These are phyloP conservation scores for Thoreauomyces humboldtii DNA, from an alignment of 192 early-diverging fungal species.

Conservation along the genomic window DNA sequence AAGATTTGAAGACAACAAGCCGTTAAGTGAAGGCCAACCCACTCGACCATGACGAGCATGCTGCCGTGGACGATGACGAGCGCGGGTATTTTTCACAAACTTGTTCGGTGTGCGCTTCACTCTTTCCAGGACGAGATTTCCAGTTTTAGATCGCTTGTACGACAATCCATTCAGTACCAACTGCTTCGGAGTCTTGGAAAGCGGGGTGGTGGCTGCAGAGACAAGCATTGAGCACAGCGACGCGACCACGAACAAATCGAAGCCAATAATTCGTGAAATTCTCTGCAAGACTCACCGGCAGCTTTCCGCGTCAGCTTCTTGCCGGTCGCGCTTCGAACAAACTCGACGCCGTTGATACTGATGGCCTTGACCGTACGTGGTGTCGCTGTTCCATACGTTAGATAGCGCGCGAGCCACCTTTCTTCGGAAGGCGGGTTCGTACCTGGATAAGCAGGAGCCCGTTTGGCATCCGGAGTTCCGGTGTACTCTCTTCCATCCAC, in stretches of 20 bases:
- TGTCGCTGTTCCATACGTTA: not conserved
- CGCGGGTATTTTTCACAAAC: not conserved
- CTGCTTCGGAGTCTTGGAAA: conserved; percentile 14
- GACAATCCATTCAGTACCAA: conserved; percentile 21
- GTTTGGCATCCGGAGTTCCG: conserved; percentile 3
- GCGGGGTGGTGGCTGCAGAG: not conserved
- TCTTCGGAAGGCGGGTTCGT: not conserved
- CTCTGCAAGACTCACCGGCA: not conserved
- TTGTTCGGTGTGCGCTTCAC: not conserved
- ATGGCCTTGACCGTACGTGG: conserved; percentile 14
- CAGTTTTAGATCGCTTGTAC: conserved; percentile 24
- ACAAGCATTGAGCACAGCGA: too few species aligned
- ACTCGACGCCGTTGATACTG: conserved; percentile 29
- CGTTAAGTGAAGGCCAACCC: too few species aligned
- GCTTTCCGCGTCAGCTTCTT: conserved; percentile 25
- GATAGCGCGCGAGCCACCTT: not conserved
- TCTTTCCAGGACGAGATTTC: conserved; percentile 26
- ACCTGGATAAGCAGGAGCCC: not conserved
- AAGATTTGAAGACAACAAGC: too few species aligned
- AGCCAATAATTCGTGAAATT: not conserved
- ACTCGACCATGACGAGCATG: too few species aligned
- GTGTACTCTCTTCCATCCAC: conserved; percentile 17
- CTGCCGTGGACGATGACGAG: not conserved
- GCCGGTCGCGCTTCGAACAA: conserved; percentile 6
- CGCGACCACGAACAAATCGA: not conserved